Evolutionary conservation across 371 early-diverging fungal genomes (phyloP).

Genomic region (Mucor circinelloides): DNA sequence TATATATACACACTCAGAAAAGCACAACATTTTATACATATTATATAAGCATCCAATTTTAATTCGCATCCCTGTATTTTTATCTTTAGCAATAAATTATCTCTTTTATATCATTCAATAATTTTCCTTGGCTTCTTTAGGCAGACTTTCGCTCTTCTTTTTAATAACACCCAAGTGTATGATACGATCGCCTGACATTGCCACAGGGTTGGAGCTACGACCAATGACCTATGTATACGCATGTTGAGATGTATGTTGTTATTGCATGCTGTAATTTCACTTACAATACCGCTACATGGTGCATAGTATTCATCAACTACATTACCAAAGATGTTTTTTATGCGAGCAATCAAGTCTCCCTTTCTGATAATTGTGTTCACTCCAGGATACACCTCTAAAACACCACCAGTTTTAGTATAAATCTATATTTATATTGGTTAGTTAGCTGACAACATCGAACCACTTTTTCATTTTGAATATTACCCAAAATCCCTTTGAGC

Average conservation of each 20-base stretch:
- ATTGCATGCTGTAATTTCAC: slow-evolving; percentile 40
- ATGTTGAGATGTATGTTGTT: background rate
- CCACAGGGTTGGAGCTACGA: slow-evolving; percentile 71
- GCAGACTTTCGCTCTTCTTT: slow-evolving; percentile 43
- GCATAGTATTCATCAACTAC: slow-evolving; percentile 89
- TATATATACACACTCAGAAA: background rate
- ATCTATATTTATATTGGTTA: slow-evolving; percentile 31
- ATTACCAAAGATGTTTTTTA: slow-evolving; percentile 92
- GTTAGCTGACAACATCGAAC: background rate
- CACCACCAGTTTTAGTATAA: slow-evolving; percentile 69
- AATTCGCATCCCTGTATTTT: slow-evolving; percentile 1
- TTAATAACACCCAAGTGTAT: slow-evolving; percentile 82
- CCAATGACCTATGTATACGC: slow-evolving; percentile 36
- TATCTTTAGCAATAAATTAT: background rate
- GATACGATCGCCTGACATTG: slow-evolving; percentile 79
- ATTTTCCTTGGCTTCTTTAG: slow-evolving; percentile 68
- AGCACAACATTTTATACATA: background rate
- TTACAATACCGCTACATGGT: slow-evolving; percentile 82
- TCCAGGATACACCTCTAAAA: slow-evolving; percentile 82
- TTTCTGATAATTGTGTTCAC: slow-evolving; percentile 87
- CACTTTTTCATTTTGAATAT: background rate
- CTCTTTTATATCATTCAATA: slow-evolving; percentile 25
- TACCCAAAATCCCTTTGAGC: slow-evolving; percentile 46
- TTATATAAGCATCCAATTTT: background rate
- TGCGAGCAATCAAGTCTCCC: slow-evolving; percentile 86